Conservation (phyloP, 768 basidiomycete genomes). For the Imleria badia region DNA sequence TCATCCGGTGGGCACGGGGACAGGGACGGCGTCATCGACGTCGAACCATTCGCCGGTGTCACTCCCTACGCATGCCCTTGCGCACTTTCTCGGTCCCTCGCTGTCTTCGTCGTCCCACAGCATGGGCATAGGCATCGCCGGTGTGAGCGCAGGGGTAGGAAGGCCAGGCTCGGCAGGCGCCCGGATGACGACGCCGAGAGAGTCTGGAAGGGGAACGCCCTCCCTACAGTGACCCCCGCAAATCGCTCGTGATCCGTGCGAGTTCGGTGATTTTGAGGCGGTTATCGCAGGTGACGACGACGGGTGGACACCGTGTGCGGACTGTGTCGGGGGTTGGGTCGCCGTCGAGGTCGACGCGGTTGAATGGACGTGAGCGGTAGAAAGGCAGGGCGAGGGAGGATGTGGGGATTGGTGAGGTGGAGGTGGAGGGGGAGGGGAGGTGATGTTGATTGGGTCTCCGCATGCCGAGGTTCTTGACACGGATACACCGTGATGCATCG, state of each 20-base stretch:
- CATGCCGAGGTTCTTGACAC: slow-evolving; percentile 7
- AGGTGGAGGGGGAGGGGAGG: slow-evolving; percentile 13
- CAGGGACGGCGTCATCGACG: slow-evolving; percentile 4
- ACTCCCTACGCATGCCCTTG: slow-evolving; percentile 9
- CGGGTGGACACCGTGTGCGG: not conserved
- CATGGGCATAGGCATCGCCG: too few species aligned
- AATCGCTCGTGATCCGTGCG: slow-evolving; percentile 28
- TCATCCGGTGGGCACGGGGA: too few species aligned
- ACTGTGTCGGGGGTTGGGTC: not conserved
- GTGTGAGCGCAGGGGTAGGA: too few species aligned
- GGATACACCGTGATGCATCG: slow-evolving; percentile 5
- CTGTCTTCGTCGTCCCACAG: not conserved
- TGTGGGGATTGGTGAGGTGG: not conserved
- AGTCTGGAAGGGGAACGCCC: not conserved
- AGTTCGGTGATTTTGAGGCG: slow-evolving; percentile 27
- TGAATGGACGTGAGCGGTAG: slow-evolving; percentile 1
- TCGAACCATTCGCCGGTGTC: slow-evolving; percentile 16
- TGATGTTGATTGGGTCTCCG: slow-evolving; percentile 20
- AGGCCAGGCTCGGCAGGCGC: slow-evolving; percentile 28
- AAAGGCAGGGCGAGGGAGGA: not conserved
- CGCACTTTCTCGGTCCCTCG: not conserved
- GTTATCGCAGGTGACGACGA: slow-evolving; percentile 22
- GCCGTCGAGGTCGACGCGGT: slow-evolving; percentile 1
- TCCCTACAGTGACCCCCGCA: not conserved
- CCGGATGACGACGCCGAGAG: slow-evolving; percentile 17